phyloP scores from a whole-genome alignment of 192 early-diverging fungal species.

The Coemansia sp. region DNA sequence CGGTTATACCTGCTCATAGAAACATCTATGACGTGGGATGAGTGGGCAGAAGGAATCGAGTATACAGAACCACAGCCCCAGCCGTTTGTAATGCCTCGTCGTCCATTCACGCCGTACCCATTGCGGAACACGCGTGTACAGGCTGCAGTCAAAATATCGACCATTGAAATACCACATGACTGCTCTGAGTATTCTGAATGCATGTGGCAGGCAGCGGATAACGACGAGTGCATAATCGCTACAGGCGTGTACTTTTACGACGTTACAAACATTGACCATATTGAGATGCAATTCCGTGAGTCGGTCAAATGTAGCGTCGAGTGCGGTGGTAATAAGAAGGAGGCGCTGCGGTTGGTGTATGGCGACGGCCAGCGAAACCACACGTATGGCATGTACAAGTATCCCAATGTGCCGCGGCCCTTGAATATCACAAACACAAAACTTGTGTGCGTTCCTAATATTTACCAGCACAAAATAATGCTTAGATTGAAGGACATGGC shows the following conservation, averaged over 20 bases:
- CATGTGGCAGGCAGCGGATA: neutral
- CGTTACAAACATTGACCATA: neutral
- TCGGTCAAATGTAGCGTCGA: neutral
- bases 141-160: neutral
- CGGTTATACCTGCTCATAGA: neutral
- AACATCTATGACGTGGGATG: neutral
- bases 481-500: neutral
- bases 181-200: neutral
- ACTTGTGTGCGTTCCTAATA: neutral
- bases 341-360: neutral
- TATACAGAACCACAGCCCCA: neutral
- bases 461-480: neutral
- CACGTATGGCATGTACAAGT: neutral
- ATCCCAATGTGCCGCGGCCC: neutral
- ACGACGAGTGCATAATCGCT: neutral
- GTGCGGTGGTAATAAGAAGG: neutral
- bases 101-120: neutral
- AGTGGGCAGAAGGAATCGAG: conserved; percentile 1
- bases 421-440: neutral
- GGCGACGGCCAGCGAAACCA: neutral
- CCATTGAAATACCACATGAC: neutral
- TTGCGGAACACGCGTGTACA: neutral
- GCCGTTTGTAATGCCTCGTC: neutral
- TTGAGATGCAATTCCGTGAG: neutral
- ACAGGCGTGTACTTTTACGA: neutral